A percentile compares a stretch with the other conserved stretches of the same genome.
These are phyloP conservation scores for Dovyalis caffra DNA, from an alignment of 345 rosid genomes.

Conservation along the genomic window DNA sequence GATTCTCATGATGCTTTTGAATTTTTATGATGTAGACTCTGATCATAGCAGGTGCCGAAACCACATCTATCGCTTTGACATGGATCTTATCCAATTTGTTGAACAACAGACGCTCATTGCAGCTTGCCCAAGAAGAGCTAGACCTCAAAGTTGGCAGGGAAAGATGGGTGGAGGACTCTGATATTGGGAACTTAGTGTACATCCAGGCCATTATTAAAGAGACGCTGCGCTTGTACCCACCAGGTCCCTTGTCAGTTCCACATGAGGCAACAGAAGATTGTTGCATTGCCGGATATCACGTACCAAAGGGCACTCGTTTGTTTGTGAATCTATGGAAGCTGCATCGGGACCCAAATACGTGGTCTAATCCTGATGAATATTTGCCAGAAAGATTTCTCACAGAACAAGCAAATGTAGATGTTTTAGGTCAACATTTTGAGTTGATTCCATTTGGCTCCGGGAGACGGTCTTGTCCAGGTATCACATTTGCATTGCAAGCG, in stretches of 20 bases:
- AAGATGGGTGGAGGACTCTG: constrained; percentile 33
- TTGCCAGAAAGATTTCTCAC: constrained; percentile 32
- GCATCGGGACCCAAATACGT: constrained; percentile 24
- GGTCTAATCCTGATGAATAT: constrained; percentile 27
- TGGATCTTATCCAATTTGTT: constrained; percentile 22
- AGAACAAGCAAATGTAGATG: not conserved
- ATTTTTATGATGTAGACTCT: constrained; percentile 35
- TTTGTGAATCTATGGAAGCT: constrained; percentile 25
- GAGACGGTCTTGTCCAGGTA: constrained; percentile 30
- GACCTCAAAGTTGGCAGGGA: constrained; percentile 28
- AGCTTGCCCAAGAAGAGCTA: constrained; percentile 42
- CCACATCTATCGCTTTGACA: constrained; percentile 36
- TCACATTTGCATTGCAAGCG: constrained; percentile 28
- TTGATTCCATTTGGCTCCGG: constrained; percentile 36
- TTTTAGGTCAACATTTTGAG: constrained; percentile 29
- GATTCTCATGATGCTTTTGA: not conserved
- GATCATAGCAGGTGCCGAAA: constrained; percentile 47
- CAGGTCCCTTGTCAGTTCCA: constrained; percentile 17
- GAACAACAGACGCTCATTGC: constrained; percentile 7
- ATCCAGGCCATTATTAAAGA: constrained; percentile 19
- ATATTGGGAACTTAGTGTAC: constrained; percentile 13
- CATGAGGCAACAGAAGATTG: constrained; percentile 17
- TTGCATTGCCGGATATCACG: constrained; percentile 1
- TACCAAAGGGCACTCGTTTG: constrained; percentile 20
- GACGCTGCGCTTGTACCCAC: constrained; percentile 19